Percentiles rank a stretch among this genome's conserved stretches.
phyloP scores from a whole-genome alignment of 495 filamentous ascomycete species.

The Neurospora intermedia region DNA sequence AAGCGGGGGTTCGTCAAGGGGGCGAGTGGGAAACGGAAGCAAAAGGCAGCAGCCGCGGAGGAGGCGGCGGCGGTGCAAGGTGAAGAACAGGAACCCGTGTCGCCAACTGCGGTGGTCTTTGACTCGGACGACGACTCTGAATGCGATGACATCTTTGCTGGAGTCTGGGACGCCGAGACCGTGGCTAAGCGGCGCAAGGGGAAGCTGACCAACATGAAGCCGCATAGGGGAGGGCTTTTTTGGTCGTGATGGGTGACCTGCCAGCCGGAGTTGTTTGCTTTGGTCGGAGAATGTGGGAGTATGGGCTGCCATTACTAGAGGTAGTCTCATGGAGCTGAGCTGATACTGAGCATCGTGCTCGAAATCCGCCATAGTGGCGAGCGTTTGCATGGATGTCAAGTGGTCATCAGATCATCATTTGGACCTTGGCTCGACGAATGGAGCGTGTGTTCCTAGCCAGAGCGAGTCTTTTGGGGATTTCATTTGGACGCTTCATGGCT shows the following conservation, averaged over 20 bases:
- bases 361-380: not conserved
- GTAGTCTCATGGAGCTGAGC: not conserved
- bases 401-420: not conserved
- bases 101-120: conserved; percentile 48
- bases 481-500: not conserved
- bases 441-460: not conserved
- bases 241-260: not conserved
- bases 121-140: conserved; percentile 91
- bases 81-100: not conserved
- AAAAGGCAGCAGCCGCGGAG: not conserved
- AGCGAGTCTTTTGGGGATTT: not conserved
- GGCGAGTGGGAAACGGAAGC: not conserved
- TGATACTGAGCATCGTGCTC: not conserved
- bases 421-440: not conserved
- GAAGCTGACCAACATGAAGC: conserved; percentile 28
- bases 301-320: not conserved
- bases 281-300: not conserved
- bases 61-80: not conserved
- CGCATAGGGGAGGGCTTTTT: not conserved
- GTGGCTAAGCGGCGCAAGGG: conserved; percentile 54
- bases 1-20: not conserved
- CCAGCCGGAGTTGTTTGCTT: not conserved
- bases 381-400: not conserved
- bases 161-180: conserved; percentile 66
- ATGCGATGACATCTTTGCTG: conserved; percentile 86